Conservation (phyloP, 2,329 filamentous ascomycete genomes). For the Talaromyces rugulosus region DNA sequence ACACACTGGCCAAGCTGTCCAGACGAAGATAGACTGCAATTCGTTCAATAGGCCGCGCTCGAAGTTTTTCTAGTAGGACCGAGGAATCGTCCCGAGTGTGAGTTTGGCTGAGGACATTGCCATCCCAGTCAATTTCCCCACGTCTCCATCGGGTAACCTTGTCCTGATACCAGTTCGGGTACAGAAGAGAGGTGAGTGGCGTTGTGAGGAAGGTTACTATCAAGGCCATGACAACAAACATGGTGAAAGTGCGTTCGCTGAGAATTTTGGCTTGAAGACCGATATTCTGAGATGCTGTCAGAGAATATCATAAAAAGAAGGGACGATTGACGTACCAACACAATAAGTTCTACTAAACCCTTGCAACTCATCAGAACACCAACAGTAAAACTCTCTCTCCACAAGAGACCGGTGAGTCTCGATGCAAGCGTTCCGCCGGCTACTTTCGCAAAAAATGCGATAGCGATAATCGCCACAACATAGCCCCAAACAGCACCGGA, state of each 20-base stretch:
- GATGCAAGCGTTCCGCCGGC: conserved; percentile 77
- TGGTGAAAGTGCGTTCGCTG: conserved; percentile 77
- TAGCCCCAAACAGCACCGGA: conserved; percentile 84
- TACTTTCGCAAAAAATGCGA: conserved; percentile 84
- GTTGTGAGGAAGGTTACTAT: conserved; percentile 82
- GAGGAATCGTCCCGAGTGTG: conserved; percentile 37
- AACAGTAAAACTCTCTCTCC: conserved; percentile 86
- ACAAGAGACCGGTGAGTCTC: conserved; percentile 69
- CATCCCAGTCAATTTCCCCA: conserved; percentile 89
- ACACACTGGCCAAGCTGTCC: conserved; percentile 76
- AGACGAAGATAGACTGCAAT: conserved; percentile 78
- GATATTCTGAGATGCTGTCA: conserved; percentile 55
- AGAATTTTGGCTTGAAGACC: conserved; percentile 79
- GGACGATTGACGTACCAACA: conserved; percentile 60
- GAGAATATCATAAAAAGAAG: not conserved
- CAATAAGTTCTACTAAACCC: conserved; percentile 88
- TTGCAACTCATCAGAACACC: conserved; percentile 95
- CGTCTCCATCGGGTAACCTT: conserved; percentile 71
- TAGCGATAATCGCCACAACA: conserved; percentile 73
- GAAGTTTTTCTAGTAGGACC: conserved; percentile 47
- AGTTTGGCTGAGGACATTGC: conserved; percentile 43
- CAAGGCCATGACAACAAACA: conserved; percentile 91
- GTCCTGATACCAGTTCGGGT: conserved; percentile 72
- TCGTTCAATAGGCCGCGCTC: conserved; percentile 53
- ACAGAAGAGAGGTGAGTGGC: conserved; percentile 67